Evolutionary conservation across 495 filamentous ascomycete genomes (phyloP).

Genomic region (Penicillium steckii): DNA sequence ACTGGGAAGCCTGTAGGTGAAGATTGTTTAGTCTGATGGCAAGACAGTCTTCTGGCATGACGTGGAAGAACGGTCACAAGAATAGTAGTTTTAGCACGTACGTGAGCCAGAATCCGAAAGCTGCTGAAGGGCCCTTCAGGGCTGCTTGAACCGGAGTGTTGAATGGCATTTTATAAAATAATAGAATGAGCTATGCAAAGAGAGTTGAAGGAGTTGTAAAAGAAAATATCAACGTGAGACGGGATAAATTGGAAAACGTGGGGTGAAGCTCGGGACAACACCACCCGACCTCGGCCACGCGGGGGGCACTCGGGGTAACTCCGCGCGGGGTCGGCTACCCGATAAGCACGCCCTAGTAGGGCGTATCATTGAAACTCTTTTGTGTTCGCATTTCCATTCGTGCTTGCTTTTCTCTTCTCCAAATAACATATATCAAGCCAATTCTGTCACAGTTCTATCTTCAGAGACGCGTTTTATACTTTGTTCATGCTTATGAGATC

Average conservation of each 20-base stretch:
- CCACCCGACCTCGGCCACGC: constrained; percentile 4
- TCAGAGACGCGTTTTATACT: too few relatives aligned
- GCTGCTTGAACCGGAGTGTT: constrained; percentile 20
- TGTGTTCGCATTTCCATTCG: too few relatives aligned
- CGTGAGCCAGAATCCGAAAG: constrained; percentile 43
- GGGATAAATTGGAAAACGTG: neutral
- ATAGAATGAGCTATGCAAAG: neutral
- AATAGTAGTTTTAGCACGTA: constrained; percentile 16
- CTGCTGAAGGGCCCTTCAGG: constrained; percentile 13
- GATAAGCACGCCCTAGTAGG: too few relatives aligned
- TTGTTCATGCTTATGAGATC: neutral
- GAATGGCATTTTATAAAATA: constrained; percentile 22
- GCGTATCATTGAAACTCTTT: neutral
- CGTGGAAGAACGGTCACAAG: neutral
- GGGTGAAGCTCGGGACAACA: constrained; percentile 6
- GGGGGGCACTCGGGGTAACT: constrained; percentile 8
- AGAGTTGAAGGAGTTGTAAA: neutral
- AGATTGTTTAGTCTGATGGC: neutral
- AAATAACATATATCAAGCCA: neutral
- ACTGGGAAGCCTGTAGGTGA: constrained; percentile 28
- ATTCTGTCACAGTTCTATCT: neutral
- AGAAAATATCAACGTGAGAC: neutral
- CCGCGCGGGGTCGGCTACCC: constrained; percentile 1
- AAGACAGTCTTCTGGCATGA: neutral
- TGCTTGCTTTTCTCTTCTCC: neutral